Percentiles rank a stretch among this genome's conserved stretches.
phyloP scores from a whole-genome alignment of 2,329 filamentous ascomycete genomes.

The Gaeumannomyces tritici region DNA sequence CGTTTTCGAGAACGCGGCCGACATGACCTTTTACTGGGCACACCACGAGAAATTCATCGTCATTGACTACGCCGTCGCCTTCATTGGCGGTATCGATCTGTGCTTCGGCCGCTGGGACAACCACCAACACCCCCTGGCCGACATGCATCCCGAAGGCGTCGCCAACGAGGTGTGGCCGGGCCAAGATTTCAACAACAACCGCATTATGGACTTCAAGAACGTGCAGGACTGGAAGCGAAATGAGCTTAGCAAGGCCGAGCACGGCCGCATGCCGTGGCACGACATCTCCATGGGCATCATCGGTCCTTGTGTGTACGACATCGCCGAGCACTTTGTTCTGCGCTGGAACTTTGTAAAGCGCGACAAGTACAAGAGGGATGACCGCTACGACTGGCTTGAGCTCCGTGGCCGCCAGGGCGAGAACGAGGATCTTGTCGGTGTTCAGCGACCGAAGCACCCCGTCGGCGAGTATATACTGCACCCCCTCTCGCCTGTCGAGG shows the following conservation, averaged over 20 bases:
- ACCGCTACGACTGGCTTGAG: slow-evolving; percentile 74
- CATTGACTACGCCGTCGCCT: slow-evolving; percentile 82
- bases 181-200: slow-evolving; percentile 97
- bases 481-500: slow-evolving; percentile 59
- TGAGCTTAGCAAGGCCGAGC: slow-evolving; percentile 82
- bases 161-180: slow-evolving; percentile 83
- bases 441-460: slow-evolving; percentile 81
- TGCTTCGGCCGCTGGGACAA: slow-evolving; percentile 95
- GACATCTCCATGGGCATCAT: slow-evolving; percentile 90
- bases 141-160: slow-evolving; percentile 78
- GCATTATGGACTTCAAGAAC: slow-evolving; percentile 88
- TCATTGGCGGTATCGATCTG: slow-evolving; percentile 88
- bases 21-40: slow-evolving; percentile 97
- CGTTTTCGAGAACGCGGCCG: slow-evolving; percentile 81
- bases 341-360: slow-evolving; percentile 96
- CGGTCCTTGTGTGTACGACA: slow-evolving; percentile 83
- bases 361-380: slow-evolving; percentile 92
- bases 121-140: slow-evolving; percentile 74
- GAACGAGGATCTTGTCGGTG: slow-evolving; percentile 77
- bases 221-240: slow-evolving; percentile 91
- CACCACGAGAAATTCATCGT: slow-evolving; percentile 98
- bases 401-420: slow-evolving; percentile 67
- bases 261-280: slow-evolving; percentile 96
- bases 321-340: slow-evolving; percentile 89
- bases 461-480: slow-evolving; percentile 82